Evolutionary conservation across 2,329 filamentous ascomycete species (phyloP), one percentile per base, ranked within the genome.

Genomic region (Penicillium sp.): DNA sequence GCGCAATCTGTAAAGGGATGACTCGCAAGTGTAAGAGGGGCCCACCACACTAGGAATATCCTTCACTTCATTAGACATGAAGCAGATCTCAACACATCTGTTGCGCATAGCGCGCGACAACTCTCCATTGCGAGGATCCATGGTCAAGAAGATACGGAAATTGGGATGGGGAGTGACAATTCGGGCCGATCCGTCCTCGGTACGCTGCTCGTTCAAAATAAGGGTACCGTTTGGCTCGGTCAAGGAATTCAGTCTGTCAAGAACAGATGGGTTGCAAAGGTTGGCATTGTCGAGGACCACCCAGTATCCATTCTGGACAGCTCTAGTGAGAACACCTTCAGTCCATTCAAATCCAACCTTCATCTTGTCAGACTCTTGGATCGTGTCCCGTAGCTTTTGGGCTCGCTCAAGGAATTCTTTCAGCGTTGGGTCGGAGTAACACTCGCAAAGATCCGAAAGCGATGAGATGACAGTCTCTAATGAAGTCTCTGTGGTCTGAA

Each of bases 21-120:
- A 77, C 57, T 78, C 71, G 33, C 68, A 70, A 1, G 69, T 72
- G 64, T 77, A 77, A 22, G 68, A 67, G 21, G 74, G 72, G n/a
- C 66, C 62, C 29, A 62, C 42, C 21, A 62, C 57, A 33, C 45
- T 37, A 31, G 58, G 49, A 19, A 57, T 54, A 19, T 60, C 46
- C 14, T 61, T 60, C 9, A 63, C 31, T 33, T 77, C 73, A 1
- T 75, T 74, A 4, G 77, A 69, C 60, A 87, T 81, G 46, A 99
- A 80, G 68, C 88, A 95, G 10, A 99, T 89, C 74, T 99, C 96
- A 26, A 97, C 83, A 49, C 92, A 92, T 72, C 95, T 86, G 75
- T 99, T 99, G 56, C 96, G 84, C 95, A 99, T 99, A 0, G 95
- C 95, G 61, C 95, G 85, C 3, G 95, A 99, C 9, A 99, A 81